phyloP scores from a whole-genome alignment of 139 green algal genomes.

The Gonium pectorale region DNA sequence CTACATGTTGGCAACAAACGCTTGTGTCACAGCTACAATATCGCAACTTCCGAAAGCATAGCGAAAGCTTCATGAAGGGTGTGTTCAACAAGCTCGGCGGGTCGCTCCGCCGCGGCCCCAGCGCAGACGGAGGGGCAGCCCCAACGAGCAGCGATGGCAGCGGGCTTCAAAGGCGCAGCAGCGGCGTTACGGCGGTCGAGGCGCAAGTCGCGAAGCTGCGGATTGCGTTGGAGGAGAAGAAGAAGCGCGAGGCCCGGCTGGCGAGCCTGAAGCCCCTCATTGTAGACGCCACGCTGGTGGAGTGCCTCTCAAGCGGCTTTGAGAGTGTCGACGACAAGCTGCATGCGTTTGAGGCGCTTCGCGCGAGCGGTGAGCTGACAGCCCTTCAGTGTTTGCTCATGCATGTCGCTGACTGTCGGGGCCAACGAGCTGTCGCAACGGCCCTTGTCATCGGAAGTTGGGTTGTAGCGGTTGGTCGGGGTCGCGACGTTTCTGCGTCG shows the following conservation, averaged over 20 bases:
- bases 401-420: not conserved
- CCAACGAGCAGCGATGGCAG: not conserved
- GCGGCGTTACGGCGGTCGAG: not conserved
- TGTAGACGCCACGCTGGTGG: not conserved
- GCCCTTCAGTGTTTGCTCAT: not conserved
- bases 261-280: not conserved
- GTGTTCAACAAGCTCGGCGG: not conserved
- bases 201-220: not conserved
- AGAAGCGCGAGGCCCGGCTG: not conserved
- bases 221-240: not conserved
- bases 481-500: not conserved
- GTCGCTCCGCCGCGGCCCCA: not conserved
- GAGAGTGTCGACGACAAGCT: slow-evolving; percentile 11
- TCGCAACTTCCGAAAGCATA: not conserved
- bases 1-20: no score
- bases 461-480: not conserved
- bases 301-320: not conserved
- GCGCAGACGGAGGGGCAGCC: not conserved
- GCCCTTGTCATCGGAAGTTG: not conserved
- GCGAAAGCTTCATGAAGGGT: no score
- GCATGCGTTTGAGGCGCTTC: not conserved
- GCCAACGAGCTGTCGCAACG: not conserved
- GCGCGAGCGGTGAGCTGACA: no score
- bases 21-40: no score
- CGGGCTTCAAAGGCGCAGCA: no score